Conservation (phyloP, 75 land plant species). For the Cryptomeria japonica region DNA sequence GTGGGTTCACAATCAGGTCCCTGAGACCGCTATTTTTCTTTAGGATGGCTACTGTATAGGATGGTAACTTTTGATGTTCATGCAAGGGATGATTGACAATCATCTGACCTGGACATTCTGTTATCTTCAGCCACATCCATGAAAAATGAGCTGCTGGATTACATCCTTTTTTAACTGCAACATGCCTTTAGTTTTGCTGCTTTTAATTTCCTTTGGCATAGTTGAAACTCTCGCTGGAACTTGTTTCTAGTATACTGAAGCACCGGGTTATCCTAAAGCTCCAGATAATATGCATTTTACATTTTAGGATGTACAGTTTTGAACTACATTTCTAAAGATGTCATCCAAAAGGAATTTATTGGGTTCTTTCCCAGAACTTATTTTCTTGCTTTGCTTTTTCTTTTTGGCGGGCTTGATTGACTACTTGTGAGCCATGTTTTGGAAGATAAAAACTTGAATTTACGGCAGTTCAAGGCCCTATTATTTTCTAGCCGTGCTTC, state of each 20-base stretch:
- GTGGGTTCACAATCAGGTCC: background rate
- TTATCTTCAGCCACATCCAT: background rate
- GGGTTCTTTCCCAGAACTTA: background rate
- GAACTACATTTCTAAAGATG: background rate
- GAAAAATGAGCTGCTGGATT: background rate
- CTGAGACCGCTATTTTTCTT: background rate
- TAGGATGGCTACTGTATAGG: background rate
- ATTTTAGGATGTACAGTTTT: background rate
- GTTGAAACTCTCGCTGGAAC: background rate
- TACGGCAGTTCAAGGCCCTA: background rate
- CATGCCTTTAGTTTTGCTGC: background rate
- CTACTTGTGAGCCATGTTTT: background rate
- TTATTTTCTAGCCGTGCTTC: background rate
- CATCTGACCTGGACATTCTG: background rate
- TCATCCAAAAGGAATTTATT: background rate
- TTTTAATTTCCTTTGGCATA: background rate
- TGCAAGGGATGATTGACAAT: background rate
- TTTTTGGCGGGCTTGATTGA: background rate
- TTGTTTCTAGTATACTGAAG: background rate
- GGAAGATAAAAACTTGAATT: background rate
- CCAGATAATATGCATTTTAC: background rate
- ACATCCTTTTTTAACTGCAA: background rate
- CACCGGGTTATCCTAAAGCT: background rate
- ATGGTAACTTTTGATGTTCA: background rate
- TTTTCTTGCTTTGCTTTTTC: background rate